Evolutionary conservation across 495 filamentous ascomycete genomes (phyloP).

Genomic region (Apiosordaria backusii): DNA sequence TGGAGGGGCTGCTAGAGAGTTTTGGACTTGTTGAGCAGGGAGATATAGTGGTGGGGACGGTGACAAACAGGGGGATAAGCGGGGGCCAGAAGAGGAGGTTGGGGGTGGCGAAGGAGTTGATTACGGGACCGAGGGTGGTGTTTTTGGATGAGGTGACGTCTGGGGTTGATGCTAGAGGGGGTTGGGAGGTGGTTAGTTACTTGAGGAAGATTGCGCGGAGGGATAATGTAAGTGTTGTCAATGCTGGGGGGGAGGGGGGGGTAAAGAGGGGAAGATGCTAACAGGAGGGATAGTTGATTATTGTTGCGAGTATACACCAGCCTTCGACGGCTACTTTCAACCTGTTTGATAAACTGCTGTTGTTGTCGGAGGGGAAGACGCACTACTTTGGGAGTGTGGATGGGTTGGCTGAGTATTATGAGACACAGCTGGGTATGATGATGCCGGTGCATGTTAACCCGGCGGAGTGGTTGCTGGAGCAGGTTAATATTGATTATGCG

Average conservation of each 20-base stretch:
- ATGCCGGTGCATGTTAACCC: constrained; percentile 69
- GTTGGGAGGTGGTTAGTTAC: constrained; percentile 78
- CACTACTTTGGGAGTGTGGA: constrained; percentile 65
- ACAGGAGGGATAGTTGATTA: constrained; percentile 57
- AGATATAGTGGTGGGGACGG: constrained; percentile 68
- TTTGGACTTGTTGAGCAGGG: constrained; percentile 71
- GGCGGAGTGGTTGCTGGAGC: constrained; percentile 71
- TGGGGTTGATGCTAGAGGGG: constrained; percentile 74
- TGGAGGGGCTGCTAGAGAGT: constrained; percentile 80
- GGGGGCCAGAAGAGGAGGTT: constrained; percentile 77
- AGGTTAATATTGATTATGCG: constrained; percentile 70
- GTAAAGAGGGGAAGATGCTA: constrained; percentile 43
- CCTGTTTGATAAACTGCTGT: constrained; percentile 72
- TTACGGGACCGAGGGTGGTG: constrained; percentile 72
- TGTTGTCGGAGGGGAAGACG: constrained; percentile 64
- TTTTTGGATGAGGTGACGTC: constrained; percentile 82
- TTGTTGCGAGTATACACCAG: constrained; percentile 73
- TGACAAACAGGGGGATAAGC: constrained; percentile 72
- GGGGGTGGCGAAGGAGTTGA: constrained; percentile 74
- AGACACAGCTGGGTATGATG: constrained; percentile 46
- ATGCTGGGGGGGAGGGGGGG: neutral
- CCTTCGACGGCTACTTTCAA: constrained; percentile 72
- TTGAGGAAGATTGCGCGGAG: constrained; percentile 63
- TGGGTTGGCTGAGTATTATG: constrained; percentile 55
- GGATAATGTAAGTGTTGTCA: constrained; percentile 54